Evolutionary conservation across 2,329 filamentous ascomycete species (phyloP), one percentile per base, ranked within the genome.

Genomic region (Aspergillus amoenus): DNA sequence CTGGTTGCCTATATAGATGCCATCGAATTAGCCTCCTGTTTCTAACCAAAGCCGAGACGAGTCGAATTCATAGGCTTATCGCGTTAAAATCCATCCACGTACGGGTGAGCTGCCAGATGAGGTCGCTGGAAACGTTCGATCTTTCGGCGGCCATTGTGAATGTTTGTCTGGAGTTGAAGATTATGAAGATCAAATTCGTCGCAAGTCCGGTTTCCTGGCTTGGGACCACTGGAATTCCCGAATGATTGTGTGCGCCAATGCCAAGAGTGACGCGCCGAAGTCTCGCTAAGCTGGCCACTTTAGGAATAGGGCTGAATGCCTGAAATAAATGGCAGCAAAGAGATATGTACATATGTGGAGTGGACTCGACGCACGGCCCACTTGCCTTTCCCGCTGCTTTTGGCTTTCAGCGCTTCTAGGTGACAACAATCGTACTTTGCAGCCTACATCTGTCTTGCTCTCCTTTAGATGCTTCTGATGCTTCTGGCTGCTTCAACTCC

Each of bases 101-200:
- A 97, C 93, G 91, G 84, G 88, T 88, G 79, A 95, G 82, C 86
- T 93, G 89, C 93, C 93, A 97, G 84, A 96, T 82, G 72, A 97
- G 85, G 82, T 97, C 93, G 76, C 88, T 81, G 78, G 92, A 95
- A 76, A 96, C 84, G 83, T 92, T 91, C 72, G 87, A 79, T 78
- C 85, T 83, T 74, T 77, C 70, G 72, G 72, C 67, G 65, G 76
- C 69, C 75, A 78, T 78, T 66, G 57, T 76, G 66, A 67, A 63
- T 54, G 56, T 62, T 48, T 66, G 46, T 64, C 62, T 62, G 44
- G 58, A 64, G 61, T 64, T 64, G 58, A 49, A 54, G 61, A 60
- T 61, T 63, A 54, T 64, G 61, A 60, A 64, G 61, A 62, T 66
- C 61, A 62, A 63, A 64, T 59, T 66, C 56, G 61, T 61, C 59